A percentile compares a stretch with the other conserved stretches of the same genome.
Evolutionary conservation across 2,329 filamentous ascomycete genomes (phyloP).

Genomic region (Seiridium cupressi): DNA sequence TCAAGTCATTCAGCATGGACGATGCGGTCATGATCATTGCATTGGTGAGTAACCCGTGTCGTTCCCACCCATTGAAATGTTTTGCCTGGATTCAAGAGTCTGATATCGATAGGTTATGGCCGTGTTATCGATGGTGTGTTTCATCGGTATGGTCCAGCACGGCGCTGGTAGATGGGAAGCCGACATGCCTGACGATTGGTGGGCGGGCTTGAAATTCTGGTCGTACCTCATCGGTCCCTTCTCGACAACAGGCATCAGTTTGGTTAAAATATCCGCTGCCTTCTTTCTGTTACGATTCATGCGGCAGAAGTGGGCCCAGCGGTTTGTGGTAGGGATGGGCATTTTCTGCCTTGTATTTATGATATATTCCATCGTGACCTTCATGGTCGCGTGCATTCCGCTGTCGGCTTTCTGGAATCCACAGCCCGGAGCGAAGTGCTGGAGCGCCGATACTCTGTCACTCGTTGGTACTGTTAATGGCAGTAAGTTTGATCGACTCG

Average conservation of each 20-base stretch:
- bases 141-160: slow-evolving; percentile 2
- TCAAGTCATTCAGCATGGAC: slow-evolving; percentile 7
- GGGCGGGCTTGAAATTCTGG: slow-evolving; percentile 5
- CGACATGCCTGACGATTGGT: background rate
- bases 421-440: slow-evolving; percentile 1
- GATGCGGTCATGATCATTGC: background rate
- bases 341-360: background rate
- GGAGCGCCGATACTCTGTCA: background rate
- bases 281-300: slow-evolving; percentile 4
- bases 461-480: slow-evolving; percentile 6
- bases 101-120: slow-evolving; percentile 2
- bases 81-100: background rate
- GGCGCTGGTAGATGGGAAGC: background rate
- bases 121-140: slow-evolving; percentile 6
- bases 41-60: background rate
- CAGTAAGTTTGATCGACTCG: background rate
- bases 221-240: slow-evolving; percentile 9
- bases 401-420: background rate
- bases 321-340: background rate
- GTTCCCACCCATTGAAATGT: background rate
- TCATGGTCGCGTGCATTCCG: slow-evolving; percentile 6
- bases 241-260: slow-evolving; percentile 3
- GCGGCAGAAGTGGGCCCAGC: background rate
- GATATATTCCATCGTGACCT: background rate
- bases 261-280: slow-evolving; percentile 5